Base-by-base conservation (phyloP, 352 stramenopile genomes). In the Globisporangium paroecandrum region DNA sequence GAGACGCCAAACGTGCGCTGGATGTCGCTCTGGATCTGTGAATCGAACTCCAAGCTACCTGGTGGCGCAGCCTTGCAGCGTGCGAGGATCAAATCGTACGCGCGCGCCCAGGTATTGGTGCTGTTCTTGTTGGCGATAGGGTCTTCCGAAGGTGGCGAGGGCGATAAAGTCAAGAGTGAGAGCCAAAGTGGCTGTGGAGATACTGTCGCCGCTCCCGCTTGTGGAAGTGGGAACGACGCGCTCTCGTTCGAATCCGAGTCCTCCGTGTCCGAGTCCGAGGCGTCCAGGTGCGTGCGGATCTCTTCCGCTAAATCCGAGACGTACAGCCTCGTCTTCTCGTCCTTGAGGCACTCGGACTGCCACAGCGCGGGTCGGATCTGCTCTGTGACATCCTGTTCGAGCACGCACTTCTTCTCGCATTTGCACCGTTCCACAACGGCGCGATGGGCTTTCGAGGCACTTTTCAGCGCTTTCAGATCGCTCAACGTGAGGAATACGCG, bases 1-100 rank as follows among this genome's bases (percentile, higher is more conserved):
- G 85, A 89, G 25, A 83, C 70, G 1, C 85, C 85, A 64, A 91
- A 93, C 32, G 83, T 91, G 6, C 85, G 75, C 46, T 78, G 69
- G n/a, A 91, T 82, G 62, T 93, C 85, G 20, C 78, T 67, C 24
- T 75, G 70, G 58, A 93, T 93, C 72, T 91, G 85, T 64, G 85
- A 74, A 34, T 83, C 77, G 27, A 76, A 71, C 53, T 93, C 85
- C 47, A 82, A 74, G n/a, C 70, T 36, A 6, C 56, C 56, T 63
- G 13, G 69, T 66, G 13, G 58, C 56, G 60, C 57, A 0, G 70
- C 67, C 22, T 81, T 73, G 53, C 83, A 91, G 5, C 75, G 76
- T 1, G 69, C 67, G 24, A 78, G 70, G 24, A 90, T 82, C 34
- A 90, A 68, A 13, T 77, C 78, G 57, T 91, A 93, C 32, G 72